Percentiles rank a stretch among this genome's conserved stretches.
phyloP scores from a whole-genome alignment of 2,329 filamentous ascomycete species.

The Beauveria medogensis region DNA sequence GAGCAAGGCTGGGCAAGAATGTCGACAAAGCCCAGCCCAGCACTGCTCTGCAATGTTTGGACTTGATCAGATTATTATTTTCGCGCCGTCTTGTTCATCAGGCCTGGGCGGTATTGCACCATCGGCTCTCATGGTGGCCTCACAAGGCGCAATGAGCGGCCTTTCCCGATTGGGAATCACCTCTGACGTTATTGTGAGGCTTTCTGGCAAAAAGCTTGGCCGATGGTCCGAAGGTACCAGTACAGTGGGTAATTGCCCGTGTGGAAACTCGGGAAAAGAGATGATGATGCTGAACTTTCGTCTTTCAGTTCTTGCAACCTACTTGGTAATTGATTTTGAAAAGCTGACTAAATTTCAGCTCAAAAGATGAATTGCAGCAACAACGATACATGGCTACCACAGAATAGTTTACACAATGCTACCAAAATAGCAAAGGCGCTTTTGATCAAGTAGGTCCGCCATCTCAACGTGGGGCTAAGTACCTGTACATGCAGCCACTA shows the following conservation, averaged over 20 bases:
- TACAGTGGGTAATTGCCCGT: neutral
- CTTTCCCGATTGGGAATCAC: neutral
- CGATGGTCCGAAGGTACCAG: conserved; percentile 9
- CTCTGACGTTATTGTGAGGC: conserved; percentile 8
- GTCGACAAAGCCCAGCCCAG: neutral
- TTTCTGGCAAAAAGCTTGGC: conserved; percentile 8
- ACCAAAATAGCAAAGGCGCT: too few relatives aligned
- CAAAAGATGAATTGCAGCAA: too few relatives aligned
- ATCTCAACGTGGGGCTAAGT: neutral
- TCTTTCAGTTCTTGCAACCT: too few relatives aligned
- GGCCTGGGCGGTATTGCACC: conserved; percentile 10
- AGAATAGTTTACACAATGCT: too few relatives aligned
- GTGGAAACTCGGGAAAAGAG: too few relatives aligned
- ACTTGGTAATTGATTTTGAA: too few relatives aligned
- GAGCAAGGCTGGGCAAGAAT: conserved; percentile 6
- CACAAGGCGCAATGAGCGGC: neutral
- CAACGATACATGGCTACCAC: too few relatives aligned
- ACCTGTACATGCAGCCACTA: neutral
- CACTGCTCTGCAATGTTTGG: neutral
- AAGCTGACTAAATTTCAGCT: too few relatives aligned
- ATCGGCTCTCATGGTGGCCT: conserved; percentile 2
- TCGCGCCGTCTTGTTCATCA: neutral
- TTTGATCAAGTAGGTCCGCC: too few relatives aligned
- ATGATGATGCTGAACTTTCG: too few relatives aligned
- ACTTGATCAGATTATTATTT: too few relatives aligned